Conservation (phyloP, 1,284 basidiomycete species). For the Trametes versicolor region DNA sequence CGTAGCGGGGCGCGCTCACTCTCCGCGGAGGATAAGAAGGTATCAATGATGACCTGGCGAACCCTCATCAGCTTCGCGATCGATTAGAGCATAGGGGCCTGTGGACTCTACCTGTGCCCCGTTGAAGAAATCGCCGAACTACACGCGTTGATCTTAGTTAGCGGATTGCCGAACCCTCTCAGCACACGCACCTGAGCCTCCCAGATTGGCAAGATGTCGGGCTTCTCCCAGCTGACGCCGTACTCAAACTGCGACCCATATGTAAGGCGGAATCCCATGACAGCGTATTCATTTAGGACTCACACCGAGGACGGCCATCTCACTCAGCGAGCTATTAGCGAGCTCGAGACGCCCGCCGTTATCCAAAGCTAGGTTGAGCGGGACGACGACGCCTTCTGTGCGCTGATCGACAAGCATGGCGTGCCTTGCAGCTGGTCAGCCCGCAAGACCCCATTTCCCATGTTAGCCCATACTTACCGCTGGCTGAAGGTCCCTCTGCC, state of each 20-base stretch:
- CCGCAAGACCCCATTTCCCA: conserved; percentile 12
- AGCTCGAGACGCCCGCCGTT: conserved; percentile 80
- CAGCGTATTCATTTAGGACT: conserved; percentile 41
- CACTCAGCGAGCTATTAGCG: conserved; percentile 89
- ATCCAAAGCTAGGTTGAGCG: conserved; percentile 75
- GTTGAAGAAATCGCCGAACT: conserved; percentile 94
- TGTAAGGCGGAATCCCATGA: conserved; percentile 17
- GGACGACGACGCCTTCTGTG: conserved; percentile 80
- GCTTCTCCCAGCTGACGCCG: conserved; percentile 87
- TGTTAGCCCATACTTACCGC: conserved; percentile 53
- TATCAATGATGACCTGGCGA: conserved; percentile 81
- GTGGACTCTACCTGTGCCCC: conserved; percentile 69
- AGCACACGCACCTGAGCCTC: conserved; percentile 75
- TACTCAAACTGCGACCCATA: conserved; percentile 75
- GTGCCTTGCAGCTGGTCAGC: conserved; percentile 59
- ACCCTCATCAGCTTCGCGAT: conserved; percentile 10
- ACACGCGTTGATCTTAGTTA: conserved; percentile 17
- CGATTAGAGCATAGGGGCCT: conserved; percentile 14
- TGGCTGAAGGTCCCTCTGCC: conserved; percentile 92
- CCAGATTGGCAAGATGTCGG: conserved; percentile 86
- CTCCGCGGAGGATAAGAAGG: conserved; percentile 85
- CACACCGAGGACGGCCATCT: conserved; percentile 87
- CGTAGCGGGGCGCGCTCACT: conserved; percentile 58
- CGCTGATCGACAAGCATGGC: conserved; percentile 91
- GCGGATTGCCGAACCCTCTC: conserved; percentile 8